A percentile compares a stretch with the other conserved stretches of the same genome.
Evolutionary conservation across 768 basidiomycete species (phyloP).

Genomic region (Lactifluus subvellereus): DNA sequence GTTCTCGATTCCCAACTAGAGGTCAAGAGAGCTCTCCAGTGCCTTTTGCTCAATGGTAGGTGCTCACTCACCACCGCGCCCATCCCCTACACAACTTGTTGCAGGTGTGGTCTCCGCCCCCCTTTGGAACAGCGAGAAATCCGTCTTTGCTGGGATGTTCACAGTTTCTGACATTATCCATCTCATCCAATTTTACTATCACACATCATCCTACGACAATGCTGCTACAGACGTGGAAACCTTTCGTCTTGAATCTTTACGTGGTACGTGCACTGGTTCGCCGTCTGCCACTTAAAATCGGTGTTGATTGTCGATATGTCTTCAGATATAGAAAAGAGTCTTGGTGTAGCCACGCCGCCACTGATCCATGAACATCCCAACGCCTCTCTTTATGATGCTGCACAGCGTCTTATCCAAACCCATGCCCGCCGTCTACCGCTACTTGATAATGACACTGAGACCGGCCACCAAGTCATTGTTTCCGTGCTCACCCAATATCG

Average conservation of each 20-base stretch:
- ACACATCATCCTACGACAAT: conserved; percentile 71
- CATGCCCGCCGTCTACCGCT: conserved; percentile 93
- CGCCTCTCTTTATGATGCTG: conserved; percentile 84
- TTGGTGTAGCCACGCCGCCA: conserved; percentile 89
- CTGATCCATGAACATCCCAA: conserved; percentile 84
- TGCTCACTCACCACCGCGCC: not conserved
- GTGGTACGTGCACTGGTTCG: conserved; percentile 52
- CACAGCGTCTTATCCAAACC: conserved; percentile 85
- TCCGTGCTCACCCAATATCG: conserved; percentile 96
- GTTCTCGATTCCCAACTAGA: conserved; percentile 94
- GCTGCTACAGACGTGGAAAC: conserved; percentile 89
- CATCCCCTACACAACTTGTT: conserved; percentile 7
- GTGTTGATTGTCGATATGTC: not conserved
- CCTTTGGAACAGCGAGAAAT: conserved; percentile 93
- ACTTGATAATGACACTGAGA: conserved; percentile 88
- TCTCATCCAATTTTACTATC: conserved; percentile 97
- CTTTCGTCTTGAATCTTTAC: conserved; percentile 79
- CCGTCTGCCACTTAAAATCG: conserved; percentile 3
- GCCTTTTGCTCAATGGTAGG: conserved; percentile 73
- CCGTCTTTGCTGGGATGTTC: conserved; percentile 95
- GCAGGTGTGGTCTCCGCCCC: conserved; percentile 96
- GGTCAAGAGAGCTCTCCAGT: conserved; percentile 92
- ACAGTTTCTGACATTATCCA: conserved; percentile 99
- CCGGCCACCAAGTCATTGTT: conserved; percentile 92
- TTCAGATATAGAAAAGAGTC: conserved; percentile 86